Evolutionary conservation across 495 filamentous ascomycete genomes (phyloP).

Genomic region (Penicillium canescens): DNA sequence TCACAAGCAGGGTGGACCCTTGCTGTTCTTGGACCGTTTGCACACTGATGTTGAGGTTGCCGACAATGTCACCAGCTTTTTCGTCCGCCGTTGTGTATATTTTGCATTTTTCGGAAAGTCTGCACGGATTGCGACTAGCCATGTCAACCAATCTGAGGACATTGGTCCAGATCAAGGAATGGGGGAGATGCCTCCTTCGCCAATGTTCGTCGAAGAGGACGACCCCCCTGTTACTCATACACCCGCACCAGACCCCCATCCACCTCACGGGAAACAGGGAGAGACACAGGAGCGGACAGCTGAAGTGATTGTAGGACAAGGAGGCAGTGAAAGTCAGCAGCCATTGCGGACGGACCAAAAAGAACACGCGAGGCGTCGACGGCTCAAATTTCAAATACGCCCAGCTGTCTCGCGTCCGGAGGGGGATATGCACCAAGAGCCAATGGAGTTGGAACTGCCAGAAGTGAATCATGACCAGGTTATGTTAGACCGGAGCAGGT

Average conservation of each 20-base stretch:
- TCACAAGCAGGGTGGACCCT: too few relatives aligned
- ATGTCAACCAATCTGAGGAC: not conserved
- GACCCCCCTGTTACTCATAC: not conserved
- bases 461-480: not conserved
- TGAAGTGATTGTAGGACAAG: not conserved
- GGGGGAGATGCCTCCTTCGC: too few relatives aligned
- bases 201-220: constrained; percentile 1
- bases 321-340: too few relatives aligned
- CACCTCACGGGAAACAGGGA: not conserved
- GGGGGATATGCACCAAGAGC: not conserved
- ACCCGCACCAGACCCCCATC: not conserved
- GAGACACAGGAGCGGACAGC: not conserved
- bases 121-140: not conserved
- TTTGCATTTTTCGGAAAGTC: too few relatives aligned
- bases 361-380: not conserved
- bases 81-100: too few relatives aligned
- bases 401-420: not conserved
- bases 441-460: not conserved
- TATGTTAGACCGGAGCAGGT: not conserved
- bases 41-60: too few relatives aligned
- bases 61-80: too few relatives aligned
- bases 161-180: not conserved
- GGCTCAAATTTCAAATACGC: not conserved
- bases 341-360: not conserved
- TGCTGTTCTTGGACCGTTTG: too few relatives aligned